These are phyloP conservation scores for Apiosordaria backusii DNA, from an alignment of 495 filamentous ascomycete species.

Conservation along the genomic window DNA sequence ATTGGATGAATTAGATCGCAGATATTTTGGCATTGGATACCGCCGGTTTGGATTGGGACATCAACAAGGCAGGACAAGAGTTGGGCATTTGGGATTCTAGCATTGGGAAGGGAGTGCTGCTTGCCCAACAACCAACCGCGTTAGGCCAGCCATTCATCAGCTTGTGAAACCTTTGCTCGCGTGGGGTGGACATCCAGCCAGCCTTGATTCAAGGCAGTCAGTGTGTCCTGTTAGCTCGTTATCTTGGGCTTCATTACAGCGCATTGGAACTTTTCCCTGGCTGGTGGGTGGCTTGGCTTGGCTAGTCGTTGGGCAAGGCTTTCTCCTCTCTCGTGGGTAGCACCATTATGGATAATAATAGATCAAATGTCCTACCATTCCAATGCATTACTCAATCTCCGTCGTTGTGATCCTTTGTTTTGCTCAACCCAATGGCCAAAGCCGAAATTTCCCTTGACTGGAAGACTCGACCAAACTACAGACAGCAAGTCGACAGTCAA, in stretches of 20 bases:
- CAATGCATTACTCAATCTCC: not conserved
- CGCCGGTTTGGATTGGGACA: not conserved
- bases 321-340: not conserved
- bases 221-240: not conserved
- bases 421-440: not conserved
- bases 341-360: not conserved
- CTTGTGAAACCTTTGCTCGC: not conserved
- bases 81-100: not conserved
- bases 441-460: too few species aligned
- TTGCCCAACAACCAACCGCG: slow-evolving; percentile 2
- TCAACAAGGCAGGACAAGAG: not conserved
- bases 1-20: slow-evolving; percentile 16
- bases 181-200: not conserved
- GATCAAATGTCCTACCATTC: not conserved
- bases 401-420: not conserved
- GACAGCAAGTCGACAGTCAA: too few species aligned
- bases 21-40: not conserved
- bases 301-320: not conserved
- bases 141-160: not conserved
- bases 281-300: not conserved
- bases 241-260: not conserved
- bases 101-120: not conserved
- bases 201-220: not conserved
- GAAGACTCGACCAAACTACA: too few species aligned
- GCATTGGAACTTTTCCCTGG: not conserved